Evolutionary conservation across 139 green algal species (phyloP), one percentile per base, ranked within the genome.

Genomic region (Yamagishiella unicocca): DNA sequence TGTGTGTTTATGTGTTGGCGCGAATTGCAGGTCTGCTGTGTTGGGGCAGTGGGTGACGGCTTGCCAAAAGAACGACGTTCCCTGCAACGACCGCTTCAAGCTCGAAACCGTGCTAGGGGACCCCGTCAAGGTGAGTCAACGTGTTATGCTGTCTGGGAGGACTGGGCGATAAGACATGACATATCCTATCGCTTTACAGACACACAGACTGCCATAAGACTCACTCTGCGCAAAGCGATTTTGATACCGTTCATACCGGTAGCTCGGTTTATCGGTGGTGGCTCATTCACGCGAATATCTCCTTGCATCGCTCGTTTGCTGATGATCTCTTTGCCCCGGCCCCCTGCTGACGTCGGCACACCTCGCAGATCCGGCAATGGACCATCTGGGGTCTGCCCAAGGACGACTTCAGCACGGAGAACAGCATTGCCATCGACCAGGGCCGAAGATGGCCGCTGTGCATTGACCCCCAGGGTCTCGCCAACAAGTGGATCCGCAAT

Each of bases 391-490:
- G 96, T 37, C 88, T 98, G 77, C 96, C 96, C 25, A 97, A 97
- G 75, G 96, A 98, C 83, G 89, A 93, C 54, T 96, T 97, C 78
- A 95, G 90, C 37, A 96, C 94, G 29, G 96, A 98, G 78, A 98
- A 98, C 82, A 94, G 87, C 38, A 97, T 98, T 71, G 93, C 95
- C 1, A 91, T 98, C 83, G 91, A 91, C 83, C 91, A 95, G 68
- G 93, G 92, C 37, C 83, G 94, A 1, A 84, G 96, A 0, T 98
- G 96, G 96, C 96, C 96, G 35, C 88, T 98, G 45, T 95, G 95
- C 89, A 98, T 98, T 67, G 96, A 98, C 85, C 96, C 96, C 4
- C 95, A 95, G 89, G 96, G 96, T 7, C 90, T 96, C 81, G 96
- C 94, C 64, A 97, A 96, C 90, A 97, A 97, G 84, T 98, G 95